Evolutionary conservation across 768 basidiomycete species (phyloP).

Genomic region (Termitomyces sp.): DNA sequence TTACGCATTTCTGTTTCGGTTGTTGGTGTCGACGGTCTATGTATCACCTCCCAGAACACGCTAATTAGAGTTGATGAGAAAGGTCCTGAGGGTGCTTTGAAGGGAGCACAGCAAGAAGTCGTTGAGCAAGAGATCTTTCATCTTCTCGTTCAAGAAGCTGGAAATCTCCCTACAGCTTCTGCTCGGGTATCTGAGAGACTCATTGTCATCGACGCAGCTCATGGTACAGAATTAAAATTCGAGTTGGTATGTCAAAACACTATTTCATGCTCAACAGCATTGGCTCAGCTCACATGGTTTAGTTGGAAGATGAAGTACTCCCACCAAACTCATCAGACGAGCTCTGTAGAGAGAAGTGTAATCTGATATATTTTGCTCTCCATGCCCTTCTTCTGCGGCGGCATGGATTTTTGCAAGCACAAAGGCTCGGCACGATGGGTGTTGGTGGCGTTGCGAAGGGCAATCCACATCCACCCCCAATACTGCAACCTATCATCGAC

Average conservation of each 20-base stretch:
- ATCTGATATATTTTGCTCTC: constrained; percentile 64
- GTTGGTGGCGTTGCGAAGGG: constrained; percentile 17
- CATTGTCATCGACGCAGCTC: constrained; percentile 74
- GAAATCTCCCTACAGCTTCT: constrained; percentile 68
- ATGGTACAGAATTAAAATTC: constrained; percentile 63
- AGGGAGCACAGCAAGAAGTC: constrained; percentile 63
- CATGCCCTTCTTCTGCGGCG: constrained; percentile 61
- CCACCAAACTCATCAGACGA: constrained; percentile 13
- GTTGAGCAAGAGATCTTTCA: constrained; percentile 82
- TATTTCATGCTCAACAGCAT: not conserved
- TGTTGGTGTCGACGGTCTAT: constrained; percentile 27
- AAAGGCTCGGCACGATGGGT: constrained; percentile 30
- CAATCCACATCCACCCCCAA: constrained; percentile 31
- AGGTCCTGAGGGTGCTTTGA: constrained; percentile 50
- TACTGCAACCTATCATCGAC: constrained; percentile 77
- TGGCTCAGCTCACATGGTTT: not conserved
- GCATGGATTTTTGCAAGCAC: constrained; percentile 47
- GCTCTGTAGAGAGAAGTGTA: constrained; percentile 40
- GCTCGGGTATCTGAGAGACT: constrained; percentile 77
- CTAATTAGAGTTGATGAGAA: constrained; percentile 25
- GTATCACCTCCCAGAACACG: constrained; percentile 33
- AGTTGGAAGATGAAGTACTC: constrained; percentile 32
- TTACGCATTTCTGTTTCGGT: constrained; percentile 56
- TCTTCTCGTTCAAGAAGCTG: constrained; percentile 72
- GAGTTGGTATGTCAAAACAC: constrained; percentile 52